Evolutionary conservation across 371 early-diverging fungal genomes (phyloP), one percentile per base, ranked within the genome.

Genomic region (Rhizopus delemar): DNA sequence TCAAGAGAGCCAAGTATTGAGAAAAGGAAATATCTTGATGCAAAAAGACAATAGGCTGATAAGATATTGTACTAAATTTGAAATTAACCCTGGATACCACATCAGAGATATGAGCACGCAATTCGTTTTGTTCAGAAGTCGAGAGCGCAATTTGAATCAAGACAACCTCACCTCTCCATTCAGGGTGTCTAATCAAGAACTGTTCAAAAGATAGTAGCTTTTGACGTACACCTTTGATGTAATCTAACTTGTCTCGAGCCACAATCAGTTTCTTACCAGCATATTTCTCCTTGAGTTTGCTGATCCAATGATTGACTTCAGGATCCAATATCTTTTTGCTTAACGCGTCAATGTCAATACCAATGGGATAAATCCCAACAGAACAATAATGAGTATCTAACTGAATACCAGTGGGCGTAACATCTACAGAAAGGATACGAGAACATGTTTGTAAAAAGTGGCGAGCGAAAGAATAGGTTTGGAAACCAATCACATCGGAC

Each of bases 361-460:
- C 99, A 51, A 99, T 96, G 6, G 98, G 96, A 67, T 95, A 90
- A 32, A 95, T 93, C 28, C 89, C 92, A n/a, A 95, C 84, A n/a
- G 82, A 69, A 4, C 95, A 94, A 31, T 81, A 79, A 53, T 82
- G 85, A 8, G 93, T 88, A 53, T 90, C 85, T 68, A 88, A 82
- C 57, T 94, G 92, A 39, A 95, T 87, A 7, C 92, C 93, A 9
- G 81, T 86, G 52, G 82, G 95, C 8, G 91, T 88, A 0, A 92
- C 86, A 55, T 94, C 94, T 4, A 90, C 77, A 0, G 90, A 86
- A 11, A 96, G 73, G 4, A 96, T 87, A 8, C 95, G 85, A 0
- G 93, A 86, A 70, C 95, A 95, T 33, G 89, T 88, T 69, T 90
- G 87, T 41, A 90, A 75, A 63, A 99, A 99, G 73, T 99, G 96